Evolutionary conservation across 1,284 basidiomycete genomes (phyloP).

Genomic region (Boletus hoseneyae): DNA sequence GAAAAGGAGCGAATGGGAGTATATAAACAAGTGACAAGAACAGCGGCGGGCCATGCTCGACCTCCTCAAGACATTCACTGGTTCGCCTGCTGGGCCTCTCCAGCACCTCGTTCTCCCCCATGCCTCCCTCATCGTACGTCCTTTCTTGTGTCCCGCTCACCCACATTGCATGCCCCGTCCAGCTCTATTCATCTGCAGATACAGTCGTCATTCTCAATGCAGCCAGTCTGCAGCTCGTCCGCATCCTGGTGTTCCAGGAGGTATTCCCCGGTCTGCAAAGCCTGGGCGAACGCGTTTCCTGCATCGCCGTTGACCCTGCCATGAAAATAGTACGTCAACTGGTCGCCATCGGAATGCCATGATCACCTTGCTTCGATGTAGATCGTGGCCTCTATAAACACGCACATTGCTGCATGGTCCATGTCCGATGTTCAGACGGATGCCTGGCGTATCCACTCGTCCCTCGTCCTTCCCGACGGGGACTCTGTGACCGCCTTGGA

Average conservation of each 20-base stretch:
- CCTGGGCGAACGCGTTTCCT: slow-evolving; percentile 47
- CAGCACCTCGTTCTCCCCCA: slow-evolving; percentile 54
- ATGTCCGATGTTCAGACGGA: slow-evolving; percentile 59
- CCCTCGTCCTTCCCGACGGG: slow-evolving; percentile 56
- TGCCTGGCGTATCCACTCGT: slow-evolving; percentile 77
- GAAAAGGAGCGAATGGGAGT: slow-evolving; percentile 6
- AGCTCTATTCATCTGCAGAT: slow-evolving; percentile 73
- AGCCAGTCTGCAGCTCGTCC: slow-evolving; percentile 53
- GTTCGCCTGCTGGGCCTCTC: slow-evolving; percentile 53
- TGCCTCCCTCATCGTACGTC: slow-evolving; percentile 56
- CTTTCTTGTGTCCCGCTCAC: not conserved
- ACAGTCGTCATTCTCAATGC: slow-evolving; percentile 68
- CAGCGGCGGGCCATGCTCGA: slow-evolving; percentile 46
- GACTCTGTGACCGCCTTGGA: slow-evolving; percentile 59
- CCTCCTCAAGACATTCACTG: slow-evolving; percentile 54
- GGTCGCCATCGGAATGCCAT: slow-evolving; percentile 7
- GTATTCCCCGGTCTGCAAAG: slow-evolving; percentile 61
- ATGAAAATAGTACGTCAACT: slow-evolving; percentile 67
- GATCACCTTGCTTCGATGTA: slow-evolving; percentile 30
- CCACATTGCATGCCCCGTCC: slow-evolving; percentile 1
- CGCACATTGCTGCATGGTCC: slow-evolving; percentile 69
- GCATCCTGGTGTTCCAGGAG: slow-evolving; percentile 72
- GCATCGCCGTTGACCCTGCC: slow-evolving; percentile 64
- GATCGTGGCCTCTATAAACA: slow-evolving; percentile 69
- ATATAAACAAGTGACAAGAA: slow-evolving; percentile 14